Evolutionary conservation across 306 rosid species (phyloP), one percentile per base, ranked within the genome.

Genomic region (Cicer yamashitae): DNA sequence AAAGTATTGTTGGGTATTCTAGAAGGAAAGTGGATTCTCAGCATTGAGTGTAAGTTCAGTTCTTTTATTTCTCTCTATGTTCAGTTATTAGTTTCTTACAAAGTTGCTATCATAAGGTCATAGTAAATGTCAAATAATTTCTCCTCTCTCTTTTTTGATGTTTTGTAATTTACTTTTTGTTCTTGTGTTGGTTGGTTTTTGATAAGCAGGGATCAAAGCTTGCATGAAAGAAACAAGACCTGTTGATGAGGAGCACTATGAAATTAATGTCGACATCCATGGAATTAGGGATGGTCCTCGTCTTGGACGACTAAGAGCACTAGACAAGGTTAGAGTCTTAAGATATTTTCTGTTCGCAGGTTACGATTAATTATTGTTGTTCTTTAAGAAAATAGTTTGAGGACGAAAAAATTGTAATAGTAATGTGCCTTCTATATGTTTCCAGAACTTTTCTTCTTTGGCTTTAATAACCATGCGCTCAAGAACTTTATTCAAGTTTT

Each of bases 1-100:
- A 94, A 94, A 89, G 91, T 89, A 66, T 82, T 94, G 82, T 9
- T 89, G 90, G 99, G 93, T 74, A 92, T 92, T 73, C 85, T 94
- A 84, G 90, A 89, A 80, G 99, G 99, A 70, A 94, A 88, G 83
- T 94, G 99, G 99, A 86, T 94, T 82, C 82, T 94, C 67, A 85
- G 74, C 57, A 75, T 87, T 77, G 89, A 77, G 48, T 94, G 99
- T 92, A 78, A 86, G 91, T 69, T 70, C 53, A 71, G 7, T 34
- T 70, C 7, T 63, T 65, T 13, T 43, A 30, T 77, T 71, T 71
- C 62, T 44, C 37, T 66, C 34, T 41, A 14, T 20, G 7, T n/a
- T 7, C 53, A 9, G 44, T n/a, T 54, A 37, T 8, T 57, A 13
- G 57, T 58, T 48, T 64, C 66, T 8, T 44, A 72, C 43, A 2